These are phyloP conservation scores for Trichoderma afroharzianum DNA, from an alignment of 2,329 filamentous ascomycete species.

Conservation along the genomic window DNA sequence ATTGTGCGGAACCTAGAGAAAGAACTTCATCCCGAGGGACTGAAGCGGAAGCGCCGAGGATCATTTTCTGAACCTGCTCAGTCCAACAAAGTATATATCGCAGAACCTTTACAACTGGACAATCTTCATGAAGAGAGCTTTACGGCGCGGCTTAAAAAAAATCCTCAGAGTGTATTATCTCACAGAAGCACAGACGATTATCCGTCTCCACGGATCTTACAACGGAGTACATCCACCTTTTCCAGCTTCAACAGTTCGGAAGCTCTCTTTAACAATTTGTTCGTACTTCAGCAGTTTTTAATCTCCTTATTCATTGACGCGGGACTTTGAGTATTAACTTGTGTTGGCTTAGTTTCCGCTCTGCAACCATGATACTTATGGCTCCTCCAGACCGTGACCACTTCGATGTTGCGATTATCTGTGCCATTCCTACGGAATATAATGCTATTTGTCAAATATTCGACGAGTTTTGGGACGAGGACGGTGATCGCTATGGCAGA, in stretches of 20 bases:
- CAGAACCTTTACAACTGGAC: not conserved
- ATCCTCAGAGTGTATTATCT: not conserved
- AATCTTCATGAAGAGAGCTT: not conserved
- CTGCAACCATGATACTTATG: not conserved
- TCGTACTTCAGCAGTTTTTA: not conserved
- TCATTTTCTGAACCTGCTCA: not conserved
- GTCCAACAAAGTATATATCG: not conserved
- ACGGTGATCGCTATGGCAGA: conserved; percentile 13
- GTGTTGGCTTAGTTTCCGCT: not conserved
- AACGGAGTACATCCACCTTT: not conserved
- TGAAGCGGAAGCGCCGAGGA: conserved; percentile 3
- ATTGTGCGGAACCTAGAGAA: conserved; percentile 13
- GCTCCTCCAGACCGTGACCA: not conserved
- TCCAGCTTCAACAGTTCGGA: not conserved
- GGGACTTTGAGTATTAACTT: not conserved
- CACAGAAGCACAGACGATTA: not conserved
- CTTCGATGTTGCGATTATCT: conserved; percentile 19
- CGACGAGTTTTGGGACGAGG: conserved; percentile 20
- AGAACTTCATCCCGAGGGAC: conserved; percentile 1
- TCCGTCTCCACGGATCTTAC: not conserved
- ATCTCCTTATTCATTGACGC: not conserved
- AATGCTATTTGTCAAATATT: conserved; percentile 17
- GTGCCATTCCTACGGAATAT: conserved; percentile 16
- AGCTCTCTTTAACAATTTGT: not conserved
- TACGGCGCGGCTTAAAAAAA: not conserved